Percentiles rank a stretch among this genome's conserved stretches.
Conservation (phyloP, 768 basidiomycete genomes). For the Trametes villosa region DNA sequence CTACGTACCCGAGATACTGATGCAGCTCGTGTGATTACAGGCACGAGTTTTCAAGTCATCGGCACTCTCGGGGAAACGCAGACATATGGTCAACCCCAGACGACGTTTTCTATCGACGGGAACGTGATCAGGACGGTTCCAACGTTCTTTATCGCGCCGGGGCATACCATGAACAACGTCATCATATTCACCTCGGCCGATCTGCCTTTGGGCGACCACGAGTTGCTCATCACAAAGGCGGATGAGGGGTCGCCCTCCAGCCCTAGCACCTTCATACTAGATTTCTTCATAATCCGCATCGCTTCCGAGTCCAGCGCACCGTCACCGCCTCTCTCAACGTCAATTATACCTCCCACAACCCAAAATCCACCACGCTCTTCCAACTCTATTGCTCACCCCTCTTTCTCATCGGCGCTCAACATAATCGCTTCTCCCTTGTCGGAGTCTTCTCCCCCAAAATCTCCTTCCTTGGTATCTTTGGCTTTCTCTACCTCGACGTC, state of each 20-base stretch:
- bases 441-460: too few species aligned
- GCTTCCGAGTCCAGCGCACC: too few species aligned
- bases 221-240: constrained; percentile 2
- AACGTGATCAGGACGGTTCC: not conserved
- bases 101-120: constrained; percentile 7
- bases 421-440: too few species aligned
- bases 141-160: not conserved
- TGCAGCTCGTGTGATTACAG: not conserved
- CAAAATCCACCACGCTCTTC: not conserved
- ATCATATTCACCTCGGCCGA: constrained; percentile 1
- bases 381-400: too few species aligned
- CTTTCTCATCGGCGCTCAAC: too few species aligned
- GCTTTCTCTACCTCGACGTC: too few species aligned
- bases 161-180: constrained; percentile 2
- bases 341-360: not conserved
- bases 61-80: constrained; percentile 5
- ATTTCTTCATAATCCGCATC: constrained; percentile 5
- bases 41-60: constrained; percentile 8
- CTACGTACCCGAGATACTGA: not conserved
- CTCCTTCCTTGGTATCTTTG: too few species aligned
- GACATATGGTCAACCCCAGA: constrained; percentile 1
- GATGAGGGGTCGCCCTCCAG: constrained; percentile 10
- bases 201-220: constrained; percentile 7
- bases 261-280: constrained; percentile 9
- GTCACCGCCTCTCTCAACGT: too few species aligned